These are phyloP conservation scores for Lecanicillium sp. DNA, from an alignment of 2,329 filamentous ascomycete species.

Conservation along the genomic window DNA sequence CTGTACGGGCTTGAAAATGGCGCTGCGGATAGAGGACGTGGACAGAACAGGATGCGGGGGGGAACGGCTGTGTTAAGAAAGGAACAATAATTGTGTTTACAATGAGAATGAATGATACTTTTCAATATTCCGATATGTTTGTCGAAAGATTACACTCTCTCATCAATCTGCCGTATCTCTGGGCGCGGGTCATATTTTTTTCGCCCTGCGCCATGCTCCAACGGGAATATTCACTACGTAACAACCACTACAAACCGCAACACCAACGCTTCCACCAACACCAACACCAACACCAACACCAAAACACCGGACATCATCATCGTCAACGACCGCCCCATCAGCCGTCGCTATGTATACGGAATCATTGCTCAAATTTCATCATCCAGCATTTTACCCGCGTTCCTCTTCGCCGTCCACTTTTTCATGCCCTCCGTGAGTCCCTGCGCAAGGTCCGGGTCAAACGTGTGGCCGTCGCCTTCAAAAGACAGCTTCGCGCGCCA, in stretches of 20 bases:
- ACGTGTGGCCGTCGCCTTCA: slow-evolving; percentile 29
- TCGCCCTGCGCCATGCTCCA: not conserved
- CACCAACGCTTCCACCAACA: too few relatives aligned
- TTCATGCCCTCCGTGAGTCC: slow-evolving; percentile 32
- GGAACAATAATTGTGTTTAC: too few relatives aligned
- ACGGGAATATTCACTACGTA: slow-evolving; percentile 7
- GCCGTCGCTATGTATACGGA: too few relatives aligned
- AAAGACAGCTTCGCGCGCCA: slow-evolving; percentile 36
- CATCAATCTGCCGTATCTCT: too few relatives aligned
- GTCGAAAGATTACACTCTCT: too few relatives aligned
- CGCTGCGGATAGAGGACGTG: not conserved
- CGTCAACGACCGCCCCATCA: not conserved
- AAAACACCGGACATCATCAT: not conserved
- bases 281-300: not conserved
- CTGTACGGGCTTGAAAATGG: not conserved
- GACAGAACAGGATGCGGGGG: too few relatives aligned
- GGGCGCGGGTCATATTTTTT: too few relatives aligned
- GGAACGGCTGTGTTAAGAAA: too few relatives aligned
- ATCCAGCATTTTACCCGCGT: slow-evolving; percentile 25
- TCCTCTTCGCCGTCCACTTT: slow-evolving; percentile 30
- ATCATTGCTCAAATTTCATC: slow-evolving; percentile 5
- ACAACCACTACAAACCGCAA: not conserved
- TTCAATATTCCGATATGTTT: too few relatives aligned
- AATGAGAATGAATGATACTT: too few relatives aligned
- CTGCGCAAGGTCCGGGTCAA: slow-evolving; percentile 31